Base-by-base conservation (phyloP, 1,284 basidiomycete genomes). In the Cryptococcus floricola region DNA sequence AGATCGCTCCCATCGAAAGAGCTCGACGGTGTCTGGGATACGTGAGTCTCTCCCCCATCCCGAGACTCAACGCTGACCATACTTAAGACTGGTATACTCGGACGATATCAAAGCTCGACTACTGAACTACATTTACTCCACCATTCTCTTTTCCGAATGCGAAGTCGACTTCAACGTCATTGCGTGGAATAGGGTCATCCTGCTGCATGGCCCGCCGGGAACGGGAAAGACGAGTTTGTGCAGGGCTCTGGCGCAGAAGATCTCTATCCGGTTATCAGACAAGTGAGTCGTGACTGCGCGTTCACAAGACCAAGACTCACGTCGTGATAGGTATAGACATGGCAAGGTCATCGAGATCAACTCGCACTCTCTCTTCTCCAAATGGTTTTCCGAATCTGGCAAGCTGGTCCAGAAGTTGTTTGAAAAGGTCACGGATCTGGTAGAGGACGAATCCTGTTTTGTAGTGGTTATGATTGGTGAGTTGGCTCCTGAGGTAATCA, bases 341-440 rank as follows among this genome's bases (percentile, higher is more conserved):
- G 85, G 91, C 28, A 87, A 89, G 54, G 80, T 99, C 3, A 84
- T 99, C 47, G 96, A 99, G 75, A 97, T 99, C 74, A 98, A 98
- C 70, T 93, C 93, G 0, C 93, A 97, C 77, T 96, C 92, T 1
- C 81, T 96, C 6, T 96, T 97, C 73, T 93, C 90, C 7, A 88
- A 91, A 63, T 96, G 93, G 93, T 99, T 98, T 78, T 96, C 92
- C 1, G 96, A 99, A 72, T 95, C 91, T 0, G 96, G 96, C 28
- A 99, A 99, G 77, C 85, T 99, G 14, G 96, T 99, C 0, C 94
- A 98, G 69, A 84, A 88, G 54, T 80, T 98, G 16, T 99, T 99
- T 71, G 85, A 83, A 49, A 88, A 84, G 56, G 91, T 99, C 48
- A 88, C 83, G 48, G 91, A 94, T 64, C 83, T 98, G 77, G 79